Conservation (phyloP, 2,329 filamentous ascomycete genomes). For the Neopestalotiopsis rosae region DNA sequence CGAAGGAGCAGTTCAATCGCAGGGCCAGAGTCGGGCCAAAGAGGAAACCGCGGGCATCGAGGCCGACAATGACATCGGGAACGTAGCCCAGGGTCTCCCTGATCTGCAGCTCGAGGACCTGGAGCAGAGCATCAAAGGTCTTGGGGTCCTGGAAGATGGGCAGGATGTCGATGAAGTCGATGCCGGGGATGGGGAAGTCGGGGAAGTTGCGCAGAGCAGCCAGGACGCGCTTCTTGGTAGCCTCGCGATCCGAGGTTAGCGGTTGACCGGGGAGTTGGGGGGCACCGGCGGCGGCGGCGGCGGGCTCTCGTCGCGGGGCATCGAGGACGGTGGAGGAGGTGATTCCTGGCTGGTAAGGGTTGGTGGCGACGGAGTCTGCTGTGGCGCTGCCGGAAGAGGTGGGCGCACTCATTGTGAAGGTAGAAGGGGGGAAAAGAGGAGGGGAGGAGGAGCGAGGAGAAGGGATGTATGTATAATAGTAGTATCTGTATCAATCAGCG, state of each 20-base stretch:
- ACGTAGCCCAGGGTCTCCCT: slow-evolving; percentile 65
- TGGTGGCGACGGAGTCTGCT: slow-evolving; percentile 39
- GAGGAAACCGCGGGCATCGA: slow-evolving; percentile 93
- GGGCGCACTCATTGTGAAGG: slow-evolving; percentile 43
- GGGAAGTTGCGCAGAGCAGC: slow-evolving; percentile 81
- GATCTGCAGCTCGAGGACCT: slow-evolving; percentile 85
- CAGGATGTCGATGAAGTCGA: slow-evolving; percentile 97
- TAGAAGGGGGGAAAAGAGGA: slow-evolving; percentile 33
- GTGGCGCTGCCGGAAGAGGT: slow-evolving; percentile 39
- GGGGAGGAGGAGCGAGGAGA: slow-evolving; percentile 29
- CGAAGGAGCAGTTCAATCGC: slow-evolving; percentile 82
- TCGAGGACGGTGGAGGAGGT: slow-evolving; percentile 47
- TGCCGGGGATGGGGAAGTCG: slow-evolving; percentile 91
- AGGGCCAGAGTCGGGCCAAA: slow-evolving; percentile 91
- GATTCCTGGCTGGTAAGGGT: slow-evolving; percentile 36
- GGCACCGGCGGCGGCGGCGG: slow-evolving; percentile 66
- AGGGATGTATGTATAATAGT: not conserved
- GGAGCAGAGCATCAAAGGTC: slow-evolving; percentile 78
- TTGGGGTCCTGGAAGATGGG: slow-evolving; percentile 84
- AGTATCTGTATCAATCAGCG: slow-evolving; percentile 16
- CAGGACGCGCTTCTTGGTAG: slow-evolving; percentile 58
- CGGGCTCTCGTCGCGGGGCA: slow-evolving; percentile 68
- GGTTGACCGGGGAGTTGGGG: slow-evolving; percentile 71
- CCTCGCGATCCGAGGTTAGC: slow-evolving; percentile 52
- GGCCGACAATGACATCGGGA: slow-evolving; percentile 89